Evolutionary conservation across 345 rosid genomes (phyloP).

Genomic region (Carallia pectinifolia): DNA sequence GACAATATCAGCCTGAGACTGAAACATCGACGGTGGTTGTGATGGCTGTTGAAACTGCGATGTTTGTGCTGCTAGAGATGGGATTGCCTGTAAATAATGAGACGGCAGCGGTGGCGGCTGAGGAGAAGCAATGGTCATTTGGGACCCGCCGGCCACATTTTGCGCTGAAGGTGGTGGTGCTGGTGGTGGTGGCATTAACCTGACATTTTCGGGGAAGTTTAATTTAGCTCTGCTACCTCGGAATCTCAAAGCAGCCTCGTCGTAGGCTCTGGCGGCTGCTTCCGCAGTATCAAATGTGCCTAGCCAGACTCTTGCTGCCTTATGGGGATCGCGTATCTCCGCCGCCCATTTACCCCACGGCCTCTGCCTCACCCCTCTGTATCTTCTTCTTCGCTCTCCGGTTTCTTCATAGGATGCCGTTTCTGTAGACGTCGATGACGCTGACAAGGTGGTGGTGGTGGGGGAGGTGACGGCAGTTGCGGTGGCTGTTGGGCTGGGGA

Average conservation of each 20-base stretch:
- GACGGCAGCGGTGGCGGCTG: slow-evolving; percentile 12
- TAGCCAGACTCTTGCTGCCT: slow-evolving; percentile 82
- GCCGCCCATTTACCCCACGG: slow-evolving; percentile 98
- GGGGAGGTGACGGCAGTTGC: neutral
- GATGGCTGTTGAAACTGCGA: neutral
- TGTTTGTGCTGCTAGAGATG: slow-evolving; percentile 9
- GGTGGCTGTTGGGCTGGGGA: slow-evolving; percentile 13
- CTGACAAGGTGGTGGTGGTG: slow-evolving; percentile 7
- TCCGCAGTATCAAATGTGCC: slow-evolving; percentile 89
- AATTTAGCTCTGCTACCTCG: slow-evolving; percentile 82
- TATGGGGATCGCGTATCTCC: slow-evolving; percentile 84
- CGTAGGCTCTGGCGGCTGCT: slow-evolving; percentile 89
- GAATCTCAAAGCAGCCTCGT: slow-evolving; percentile 79
- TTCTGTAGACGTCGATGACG: slow-evolving; percentile 12
- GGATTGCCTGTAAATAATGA: slow-evolving; percentile 5
- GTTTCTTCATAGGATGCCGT: slow-evolving; percentile 30
- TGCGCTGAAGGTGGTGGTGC: slow-evolving; percentile 7
- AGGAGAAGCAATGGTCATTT: slow-evolving; percentile 13
- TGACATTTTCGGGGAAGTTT: slow-evolving; percentile 73
- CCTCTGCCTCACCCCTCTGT: slow-evolving; percentile 86
- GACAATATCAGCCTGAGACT: slow-evolving; percentile 21
- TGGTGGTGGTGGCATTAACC: slow-evolving; percentile 32
- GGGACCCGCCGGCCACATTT: slow-evolving; percentile 18
- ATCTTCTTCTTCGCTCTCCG: slow-evolving; percentile 54
- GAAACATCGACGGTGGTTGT: slow-evolving; percentile 20